These are phyloP conservation scores for Fragaria iinumae DNA, from an alignment of 306 rosid species.

Conservation along the genomic window DNA sequence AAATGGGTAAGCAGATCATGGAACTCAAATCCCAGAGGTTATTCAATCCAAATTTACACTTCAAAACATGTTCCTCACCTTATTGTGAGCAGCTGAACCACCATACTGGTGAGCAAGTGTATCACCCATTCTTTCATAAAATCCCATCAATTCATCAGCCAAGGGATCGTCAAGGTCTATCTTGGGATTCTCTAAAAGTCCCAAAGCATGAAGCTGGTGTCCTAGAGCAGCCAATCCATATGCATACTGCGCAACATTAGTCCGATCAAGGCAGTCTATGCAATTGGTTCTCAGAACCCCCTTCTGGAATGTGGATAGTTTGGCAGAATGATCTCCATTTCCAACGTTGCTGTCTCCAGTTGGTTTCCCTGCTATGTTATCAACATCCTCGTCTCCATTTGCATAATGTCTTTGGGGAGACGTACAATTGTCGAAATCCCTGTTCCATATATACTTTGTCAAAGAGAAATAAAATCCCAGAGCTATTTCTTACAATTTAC, in stretches of 20 bases:
- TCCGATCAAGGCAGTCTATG: constrained; percentile 96
- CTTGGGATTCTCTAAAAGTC: constrained; percentile 44
- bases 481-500: background rate
- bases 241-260: constrained; percentile 95
- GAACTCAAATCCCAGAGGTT: background rate
- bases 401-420: constrained; percentile 33
- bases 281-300: constrained; percentile 96
- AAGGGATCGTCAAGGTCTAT: constrained; percentile 69
- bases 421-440: constrained; percentile 30
- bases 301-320: constrained; percentile 50
- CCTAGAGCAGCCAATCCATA: constrained; percentile 89
- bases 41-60: background rate
- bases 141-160: constrained; percentile 74
- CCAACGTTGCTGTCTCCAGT: constrained; percentile 34
- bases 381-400: constrained; percentile 31
- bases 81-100: constrained; percentile 98
- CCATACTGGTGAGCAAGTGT: constrained; percentile 92
- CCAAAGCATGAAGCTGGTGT: constrained; percentile 69
- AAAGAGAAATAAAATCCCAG: constrained; percentile 7
- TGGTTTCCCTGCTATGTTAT: constrained; percentile 27
- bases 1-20: background rate
- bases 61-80: constrained; percentile 42
- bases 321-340: constrained; percentile 40
- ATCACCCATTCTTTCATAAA: constrained; percentile 97
- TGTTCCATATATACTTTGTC: constrained; percentile 37